phyloP scores from a whole-genome alignment of 345 rosid species.

The Ailanthus altissimus region DNA sequence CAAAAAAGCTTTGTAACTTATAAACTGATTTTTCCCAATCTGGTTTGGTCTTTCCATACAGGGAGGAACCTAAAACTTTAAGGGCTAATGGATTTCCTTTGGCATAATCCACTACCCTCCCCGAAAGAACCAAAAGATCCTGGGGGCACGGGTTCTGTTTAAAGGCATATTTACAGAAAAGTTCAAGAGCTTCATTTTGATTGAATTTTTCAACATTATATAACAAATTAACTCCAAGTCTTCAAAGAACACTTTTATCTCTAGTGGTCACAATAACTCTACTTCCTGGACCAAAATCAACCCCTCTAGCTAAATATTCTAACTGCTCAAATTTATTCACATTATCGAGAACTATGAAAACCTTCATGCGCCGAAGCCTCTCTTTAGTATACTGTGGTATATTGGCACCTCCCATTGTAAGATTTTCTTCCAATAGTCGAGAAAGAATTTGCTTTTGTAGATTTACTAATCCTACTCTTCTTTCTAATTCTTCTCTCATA shows the following conservation, averaged over 20 bases:
- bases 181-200: neutral
- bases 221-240: neutral
- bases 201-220: neutral
- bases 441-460: too few relatives aligned
- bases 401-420: neutral
- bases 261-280: slow-evolving; percentile 12
- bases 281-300: slow-evolving; percentile 6
- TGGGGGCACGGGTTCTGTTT: too few relatives aligned
- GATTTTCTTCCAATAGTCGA: too few relatives aligned
- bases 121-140: neutral
- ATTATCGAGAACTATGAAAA: slow-evolving; percentile 29
- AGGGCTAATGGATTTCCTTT: neutral
- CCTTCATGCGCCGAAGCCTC: slow-evolving; percentile 25
- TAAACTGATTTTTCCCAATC: neutral
- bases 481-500: too few relatives aligned
- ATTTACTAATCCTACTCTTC: too few relatives aligned
- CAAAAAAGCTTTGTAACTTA: too few relatives aligned
- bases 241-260: neutral
- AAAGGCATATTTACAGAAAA: neutral
- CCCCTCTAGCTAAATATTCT: slow-evolving; percentile 14
- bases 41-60: neutral
- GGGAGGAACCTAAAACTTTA: neutral
- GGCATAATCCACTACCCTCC: neutral
- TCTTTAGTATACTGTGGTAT: neutral
- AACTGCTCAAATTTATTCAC: slow-evolving; percentile 30